Base-by-base conservation (phyloP, 805 yeast species). In the Ogataea dorogensis region DNA sequence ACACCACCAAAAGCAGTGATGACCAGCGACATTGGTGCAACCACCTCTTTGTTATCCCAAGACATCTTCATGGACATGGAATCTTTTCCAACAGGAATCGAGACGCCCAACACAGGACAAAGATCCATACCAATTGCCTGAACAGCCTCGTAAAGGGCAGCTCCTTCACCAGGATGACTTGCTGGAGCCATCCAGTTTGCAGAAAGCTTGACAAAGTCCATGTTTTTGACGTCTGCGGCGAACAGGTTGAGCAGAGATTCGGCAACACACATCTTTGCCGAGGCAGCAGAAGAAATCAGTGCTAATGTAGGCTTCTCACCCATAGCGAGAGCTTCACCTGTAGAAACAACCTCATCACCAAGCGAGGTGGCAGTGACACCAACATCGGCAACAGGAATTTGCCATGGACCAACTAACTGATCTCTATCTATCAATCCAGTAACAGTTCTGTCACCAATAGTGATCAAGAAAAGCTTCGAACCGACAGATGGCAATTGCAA, bases 161-260 rank as follows among this genome's bases (percentile, higher is more conserved):
- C 74, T 43, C 98, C 98, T 65, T 93, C 98, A 54, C 98, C 98
- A 15, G 77, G 78, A 54, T 89, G 95, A 22, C 91, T 73, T 17
- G 98, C 96, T 32, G 98, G 89, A 8, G 96, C 81, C 99, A 93
- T 93, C 99, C 99, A 93, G 70, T 93, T 93, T 29, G 99, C 99
- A 34, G 96, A 86, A 41, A 93, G 67, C 56, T 89, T 86, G 37
- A 93, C 79, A 47, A 79, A 73, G 44, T 79, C 80, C 43, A 91
- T 68, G 6, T 79, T 68, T 41, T 81, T 76, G 41, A 93, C 73
- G 60, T 93, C 95, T 24, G 98, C 94, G 23, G 98, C 97, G 51
- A 79, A 75, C 28, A 91, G 58, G 59, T 93, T 93, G 61, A 88
- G 63, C 55, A 93, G 72, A 4, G 97, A 81, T 70, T 93, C 99